Evolutionary conservation across 768 basidiomycete species (phyloP), one percentile per base, ranked within the genome.

Genomic region (Paxillus involutus): DNA sequence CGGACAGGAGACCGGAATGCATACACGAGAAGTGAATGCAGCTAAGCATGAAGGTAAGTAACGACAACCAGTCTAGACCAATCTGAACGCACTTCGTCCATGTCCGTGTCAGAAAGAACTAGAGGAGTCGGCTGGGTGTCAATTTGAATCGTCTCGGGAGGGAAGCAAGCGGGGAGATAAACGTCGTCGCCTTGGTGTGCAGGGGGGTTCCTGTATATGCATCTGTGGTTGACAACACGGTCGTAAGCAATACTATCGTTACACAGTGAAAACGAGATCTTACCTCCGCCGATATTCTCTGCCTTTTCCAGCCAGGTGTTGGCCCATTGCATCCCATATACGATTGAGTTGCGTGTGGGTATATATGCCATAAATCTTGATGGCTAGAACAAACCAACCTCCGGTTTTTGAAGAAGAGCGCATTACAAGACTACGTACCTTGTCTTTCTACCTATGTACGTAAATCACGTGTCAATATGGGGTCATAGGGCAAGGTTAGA

Each of bases 21-120:
- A 52, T 62, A 86, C 83, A 83, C 76, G 16, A 86, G 73, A 21
- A 85, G 73, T 1, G 79, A 73, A 59, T 86, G 84, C 9, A 85
- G 70, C 82, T 85, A 44, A 8, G 49, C 21, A 29, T 3, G 21
- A 32, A 33, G 39, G 13, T 35, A 30, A 32, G 6, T 11, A 62
- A 44, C 12, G 44, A 42, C 24, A 6, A 39, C 8, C 16, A 7
- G 32, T 7, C 44, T 26, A 10, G 17, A 19, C 26, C 10, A 8
- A n/a, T 36, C 10, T 2, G 29, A 44, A 55, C 58, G 6, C 7
- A 83, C 82, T 73, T 82, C 76, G 52, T 78, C 76, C 42, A 72
- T 69, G 43, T 80, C 77, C 32, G 82, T 75, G 7, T 73, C 66
- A 3, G 75, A 75, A 14, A 80, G 58, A 44, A 68, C 69, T 1